Conservation (phyloP, 1,284 basidiomycete genomes). For the Phellinidium pouzarii region DNA sequence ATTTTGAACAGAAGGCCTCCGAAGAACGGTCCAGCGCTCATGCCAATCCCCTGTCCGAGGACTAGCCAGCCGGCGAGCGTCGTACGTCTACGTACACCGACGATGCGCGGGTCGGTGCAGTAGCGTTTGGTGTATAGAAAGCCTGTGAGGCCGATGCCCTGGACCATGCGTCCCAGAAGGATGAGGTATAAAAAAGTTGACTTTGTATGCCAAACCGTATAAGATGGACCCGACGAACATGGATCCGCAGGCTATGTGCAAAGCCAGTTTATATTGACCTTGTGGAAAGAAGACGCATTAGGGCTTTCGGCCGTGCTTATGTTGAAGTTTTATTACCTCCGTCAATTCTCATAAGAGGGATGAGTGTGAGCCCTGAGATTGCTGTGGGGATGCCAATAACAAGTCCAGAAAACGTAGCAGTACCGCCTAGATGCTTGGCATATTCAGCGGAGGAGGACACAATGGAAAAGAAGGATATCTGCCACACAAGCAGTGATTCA, state of each 20-base stretch:
- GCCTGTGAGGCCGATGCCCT: slow-evolving; percentile 41
- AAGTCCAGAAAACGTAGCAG: slow-evolving; percentile 59
- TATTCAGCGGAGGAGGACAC: slow-evolving; percentile 62
- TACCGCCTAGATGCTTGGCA: slow-evolving; percentile 55
- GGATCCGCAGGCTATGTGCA: slow-evolving; percentile 37
- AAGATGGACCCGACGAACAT: slow-evolving; percentile 38
- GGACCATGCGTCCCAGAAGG: slow-evolving; percentile 42
- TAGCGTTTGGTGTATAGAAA: slow-evolving; percentile 54
- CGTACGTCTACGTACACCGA: slow-evolving; percentile 57
- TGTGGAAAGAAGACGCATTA: too few relatives aligned
- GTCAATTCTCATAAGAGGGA: slow-evolving; percentile 53
- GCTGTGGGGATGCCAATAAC: slow-evolving; percentile 61
- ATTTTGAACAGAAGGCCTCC: slow-evolving; percentile 57
- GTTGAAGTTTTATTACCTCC: slow-evolving; percentile 35
- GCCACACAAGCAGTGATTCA: background rate
- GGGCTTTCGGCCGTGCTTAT: too few relatives aligned
- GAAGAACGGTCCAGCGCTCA: slow-evolving; percentile 59
- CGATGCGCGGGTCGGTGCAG: slow-evolving; percentile 58
- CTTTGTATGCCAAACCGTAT: slow-evolving; percentile 41
- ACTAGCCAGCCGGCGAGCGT: slow-evolving; percentile 60
- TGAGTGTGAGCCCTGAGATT: slow-evolving; percentile 48
- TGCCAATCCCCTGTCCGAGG: slow-evolving; percentile 55
- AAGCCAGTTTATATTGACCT: slow-evolving; percentile 46
- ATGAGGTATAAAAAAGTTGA: slow-evolving; percentile 43
- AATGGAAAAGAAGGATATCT: slow-evolving; percentile 64